Evolutionary conservation across 768 basidiomycete species (phyloP), one percentile per base, ranked within the genome.

Genomic region (Macrolepiota dolichaula): DNA sequence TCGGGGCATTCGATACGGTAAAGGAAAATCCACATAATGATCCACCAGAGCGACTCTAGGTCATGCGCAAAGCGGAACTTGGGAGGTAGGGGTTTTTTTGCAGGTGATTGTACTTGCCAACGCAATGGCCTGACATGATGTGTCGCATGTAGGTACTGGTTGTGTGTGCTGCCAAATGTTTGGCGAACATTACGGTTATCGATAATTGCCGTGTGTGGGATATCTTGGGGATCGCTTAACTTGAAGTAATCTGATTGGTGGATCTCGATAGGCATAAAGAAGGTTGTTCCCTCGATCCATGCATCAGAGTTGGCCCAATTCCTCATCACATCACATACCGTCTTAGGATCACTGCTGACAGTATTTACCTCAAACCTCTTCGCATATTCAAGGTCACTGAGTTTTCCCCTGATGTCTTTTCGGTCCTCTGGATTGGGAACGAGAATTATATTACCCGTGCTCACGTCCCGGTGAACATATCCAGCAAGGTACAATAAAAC

Each of bases 401-500:
- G 25, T 29, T 57, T 59, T 2, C 37, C 63, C 5, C 17, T 17
- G 40, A 36, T 44, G 15, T 4, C 1, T 12, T 19, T 22, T 0
- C 1, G 3, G 7, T 49, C 19, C 11, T 59, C 22, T 13, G 46
- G 19, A 7, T 32, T 7, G 29, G 7, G 29, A 32, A 7, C 29
- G 25, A 57, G 24, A 9, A 64, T 61, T 19, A 64, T 51, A 22
- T 62, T 64, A 2, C 51, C 50, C 4, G 36, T 5, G 19, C 63
- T 64, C 2, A 64, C 44, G 37, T 64, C 63, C 9, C 63, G 11
- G 13, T 64, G 60, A 6, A 59, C 52, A 60, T 57, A 62, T 12
- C 44, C 35, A 22, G 55, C 57, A 19, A 57, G 47, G 35, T 37
- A 57, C 63, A 64, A 53, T 0, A 64, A 10, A 29, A 51, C 22